phyloP scores from a whole-genome alignment of 2,329 filamentous ascomycete species.

The Calycina herbarum region DNA sequence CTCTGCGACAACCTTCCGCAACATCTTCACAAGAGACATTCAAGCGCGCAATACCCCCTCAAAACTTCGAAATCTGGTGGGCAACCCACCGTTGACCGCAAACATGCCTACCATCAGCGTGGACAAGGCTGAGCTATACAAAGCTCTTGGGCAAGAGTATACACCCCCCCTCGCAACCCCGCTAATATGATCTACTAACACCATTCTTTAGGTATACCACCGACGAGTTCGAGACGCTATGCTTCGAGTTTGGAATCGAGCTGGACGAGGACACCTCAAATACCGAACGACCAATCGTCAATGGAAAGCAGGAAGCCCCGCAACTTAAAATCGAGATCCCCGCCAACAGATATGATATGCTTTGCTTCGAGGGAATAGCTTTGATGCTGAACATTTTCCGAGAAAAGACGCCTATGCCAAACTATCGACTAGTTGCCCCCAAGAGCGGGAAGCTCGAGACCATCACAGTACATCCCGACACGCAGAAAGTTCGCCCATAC shows the following conservation, averaged over 20 bases:
- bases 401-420: constrained; percentile 71
- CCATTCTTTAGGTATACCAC: constrained; percentile 70
- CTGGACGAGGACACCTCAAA: constrained; percentile 76
- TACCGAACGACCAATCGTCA: constrained; percentile 65
- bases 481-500: constrained; percentile 77
- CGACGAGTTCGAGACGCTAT: constrained; percentile 93
- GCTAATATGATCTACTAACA: constrained; percentile 30
- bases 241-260: constrained; percentile 96
- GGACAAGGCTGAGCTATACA: constrained; percentile 93
- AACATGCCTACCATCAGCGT: constrained; percentile 95
- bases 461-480: constrained; percentile 76
- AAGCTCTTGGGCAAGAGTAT: constrained; percentile 86
- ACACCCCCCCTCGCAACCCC: constrained; percentile 39
- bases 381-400: constrained; percentile 96
- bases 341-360: constrained; percentile 91
- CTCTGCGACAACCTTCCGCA: constrained; percentile 22
- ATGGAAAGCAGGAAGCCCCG: constrained; percentile 81
- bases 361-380: constrained; percentile 95
- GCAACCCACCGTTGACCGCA: constrained; percentile 28
- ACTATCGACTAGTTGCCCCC: constrained; percentile 75
- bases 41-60: background rate
- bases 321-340: constrained; percentile 98
- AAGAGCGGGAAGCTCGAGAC: constrained; percentile 72
- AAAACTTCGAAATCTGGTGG: constrained; percentile 14
- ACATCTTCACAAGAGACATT: constrained; percentile 7